Conservation (phyloP, 1,284 basidiomycete genomes). For the Ceratobasidium sp. region DNA sequence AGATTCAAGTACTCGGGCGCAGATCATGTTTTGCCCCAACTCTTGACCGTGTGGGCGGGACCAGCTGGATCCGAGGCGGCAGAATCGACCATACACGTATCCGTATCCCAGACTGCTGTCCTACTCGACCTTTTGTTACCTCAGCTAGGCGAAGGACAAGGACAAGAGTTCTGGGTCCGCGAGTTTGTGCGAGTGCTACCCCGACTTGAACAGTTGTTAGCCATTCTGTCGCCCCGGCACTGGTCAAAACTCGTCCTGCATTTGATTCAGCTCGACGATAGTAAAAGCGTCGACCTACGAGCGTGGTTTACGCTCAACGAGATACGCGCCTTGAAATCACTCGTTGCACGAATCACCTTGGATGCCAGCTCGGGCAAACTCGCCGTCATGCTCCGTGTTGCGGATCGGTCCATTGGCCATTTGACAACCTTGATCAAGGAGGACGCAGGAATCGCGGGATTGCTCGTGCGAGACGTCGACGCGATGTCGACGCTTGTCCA, state of each 20-base stretch:
- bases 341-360: slow-evolving; percentile 10
- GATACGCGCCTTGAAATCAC: background rate
- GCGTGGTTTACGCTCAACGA: slow-evolving; percentile 25
- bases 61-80: background rate
- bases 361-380: slow-evolving; percentile 19
- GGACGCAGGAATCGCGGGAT: background rate
- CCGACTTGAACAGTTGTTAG: slow-evolving; percentile 46
- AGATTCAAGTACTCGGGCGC: slow-evolving; percentile 7
- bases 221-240: slow-evolving; percentile 5
- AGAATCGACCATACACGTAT: slow-evolving; percentile 13
- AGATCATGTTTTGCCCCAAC: slow-evolving; percentile 56
- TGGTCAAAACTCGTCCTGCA: slow-evolving; percentile 15
- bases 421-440: background rate
- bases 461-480: slow-evolving; percentile 29
- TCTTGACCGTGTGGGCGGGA: slow-evolving; percentile 10
- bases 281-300: slow-evolving; percentile 5
- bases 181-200: slow-evolving; percentile 63
- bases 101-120: slow-evolving; percentile 20
- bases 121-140: slow-evolving; percentile 66
- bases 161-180: slow-evolving; percentile 56
- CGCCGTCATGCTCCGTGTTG: slow-evolving; percentile 28
- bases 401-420: slow-evolving; percentile 21
- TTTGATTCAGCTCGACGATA: slow-evolving; percentile 10
- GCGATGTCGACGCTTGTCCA: slow-evolving; percentile 21
- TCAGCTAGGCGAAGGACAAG: slow-evolving; percentile 43